Conservation (phyloP, 1,139 yeast species). For the Taphrina confusa region DNA sequence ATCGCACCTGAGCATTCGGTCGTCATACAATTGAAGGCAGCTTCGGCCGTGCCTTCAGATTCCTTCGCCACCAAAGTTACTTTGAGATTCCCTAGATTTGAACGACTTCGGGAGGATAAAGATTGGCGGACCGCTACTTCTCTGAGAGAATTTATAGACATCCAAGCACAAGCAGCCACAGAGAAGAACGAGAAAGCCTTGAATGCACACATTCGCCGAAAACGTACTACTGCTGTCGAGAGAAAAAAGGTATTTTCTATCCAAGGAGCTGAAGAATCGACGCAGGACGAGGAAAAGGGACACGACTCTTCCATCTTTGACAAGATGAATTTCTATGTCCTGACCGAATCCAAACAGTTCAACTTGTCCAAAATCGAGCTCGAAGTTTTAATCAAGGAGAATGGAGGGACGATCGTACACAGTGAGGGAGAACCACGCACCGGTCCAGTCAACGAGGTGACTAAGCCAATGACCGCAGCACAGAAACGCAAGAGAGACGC, state of each 20-base stretch:
- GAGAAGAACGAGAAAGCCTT: constrained; percentile 36
- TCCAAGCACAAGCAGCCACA: constrained; percentile 38
- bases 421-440: constrained; percentile 39
- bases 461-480: background rate
- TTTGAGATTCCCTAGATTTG: constrained; percentile 73
- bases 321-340: constrained; percentile 42
- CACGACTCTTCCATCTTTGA: constrained; percentile 39
- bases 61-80: constrained; percentile 69
- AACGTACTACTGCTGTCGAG: background rate
- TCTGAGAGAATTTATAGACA: constrained; percentile 46
- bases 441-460: background rate
- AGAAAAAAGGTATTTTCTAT: constrained; percentile 15
- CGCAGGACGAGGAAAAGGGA: background rate
- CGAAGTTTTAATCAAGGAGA: constrained; percentile 47
- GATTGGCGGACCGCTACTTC: constrained; percentile 60
- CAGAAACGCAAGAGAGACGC: constrained; percentile 1
- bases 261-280: constrained; percentile 11
- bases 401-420: constrained; percentile 44
- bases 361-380: constrained; percentile 50
- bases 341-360: constrained; percentile 42
- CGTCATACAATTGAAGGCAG: constrained; percentile 81
- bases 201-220: constrained; percentile 28
- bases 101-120: constrained; percentile 69
- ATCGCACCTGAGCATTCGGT: constrained; percentile 69
- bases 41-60: constrained; percentile 58